These are phyloP conservation scores for Avena atlantica DNA, from an alignment of 176 grass and related monocot species.

Conservation along the genomic window DNA sequence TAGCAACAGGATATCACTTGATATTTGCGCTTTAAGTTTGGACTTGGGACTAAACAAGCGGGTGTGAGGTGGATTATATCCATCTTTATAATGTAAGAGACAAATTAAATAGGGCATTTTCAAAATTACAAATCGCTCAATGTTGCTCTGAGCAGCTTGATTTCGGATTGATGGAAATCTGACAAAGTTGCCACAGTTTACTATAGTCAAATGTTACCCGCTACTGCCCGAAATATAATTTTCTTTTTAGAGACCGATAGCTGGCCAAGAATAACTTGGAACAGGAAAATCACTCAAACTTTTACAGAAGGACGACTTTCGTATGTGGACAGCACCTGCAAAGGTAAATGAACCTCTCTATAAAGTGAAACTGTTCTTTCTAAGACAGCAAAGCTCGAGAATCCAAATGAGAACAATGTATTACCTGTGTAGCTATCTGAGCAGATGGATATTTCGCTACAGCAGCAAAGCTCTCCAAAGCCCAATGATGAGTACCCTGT, in stretches of 20 bases:
- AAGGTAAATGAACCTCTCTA: conserved; percentile 1
- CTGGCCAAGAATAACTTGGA: conserved; percentile 20
- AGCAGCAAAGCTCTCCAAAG: conserved; percentile 85
- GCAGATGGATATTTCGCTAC: conserved; percentile 92
- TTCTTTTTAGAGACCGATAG: conserved; percentile 12
- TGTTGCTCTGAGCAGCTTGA: conserved; percentile 13
- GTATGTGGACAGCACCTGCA: neutral
- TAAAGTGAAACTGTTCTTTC: conserved; percentile 1
- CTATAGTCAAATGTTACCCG: neutral
- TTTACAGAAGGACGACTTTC: neutral
- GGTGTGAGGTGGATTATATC: conserved; percentile 20
- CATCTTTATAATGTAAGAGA: neutral
- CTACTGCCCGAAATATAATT: neutral
- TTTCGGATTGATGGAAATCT: conserved; percentile 3
- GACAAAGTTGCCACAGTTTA: neutral
- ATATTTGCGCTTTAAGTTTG: neutral
- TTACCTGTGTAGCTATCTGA: conserved; percentile 90
- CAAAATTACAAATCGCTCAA: neutral
- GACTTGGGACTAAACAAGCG: conserved; percentile 30
- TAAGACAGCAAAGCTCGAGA: conserved; percentile 15
- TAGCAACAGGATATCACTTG: neutral
- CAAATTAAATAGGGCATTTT: conserved; percentile 22
- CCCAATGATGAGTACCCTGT: conserved; percentile 83
- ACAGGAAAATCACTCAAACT: conserved; percentile 2
- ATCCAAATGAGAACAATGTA: conserved; percentile 31